Conservation (phyloP, 78 protist species). For the Bigelowiella natans region DNA sequence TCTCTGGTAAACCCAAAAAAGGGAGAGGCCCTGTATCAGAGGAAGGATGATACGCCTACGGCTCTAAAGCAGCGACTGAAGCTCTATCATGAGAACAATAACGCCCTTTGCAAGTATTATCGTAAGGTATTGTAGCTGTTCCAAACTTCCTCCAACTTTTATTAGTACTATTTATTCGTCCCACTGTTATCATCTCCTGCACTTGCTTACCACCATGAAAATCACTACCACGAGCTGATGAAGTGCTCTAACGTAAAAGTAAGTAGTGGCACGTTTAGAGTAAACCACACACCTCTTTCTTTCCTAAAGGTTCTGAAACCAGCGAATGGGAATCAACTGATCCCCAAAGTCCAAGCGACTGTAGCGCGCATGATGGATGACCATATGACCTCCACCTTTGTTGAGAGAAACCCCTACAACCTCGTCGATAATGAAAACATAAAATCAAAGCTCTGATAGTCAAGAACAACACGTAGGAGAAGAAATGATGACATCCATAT, state of each 20-base stretch:
- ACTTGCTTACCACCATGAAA: too few species aligned
- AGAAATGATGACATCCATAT: too few species aligned
- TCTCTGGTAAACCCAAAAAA: too few species aligned
- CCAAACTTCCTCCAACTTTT: too few species aligned
- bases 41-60: neutral
- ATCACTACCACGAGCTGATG: too few species aligned
- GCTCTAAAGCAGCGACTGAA: neutral
- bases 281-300: too few species aligned
- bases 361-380: neutral
- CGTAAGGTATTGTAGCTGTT: neutral
- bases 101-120: neutral
- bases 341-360: neutral
- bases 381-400: neutral
- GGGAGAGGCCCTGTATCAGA: neutral
- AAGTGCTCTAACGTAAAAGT: too few species aligned
- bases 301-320: neutral
- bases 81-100: neutral
- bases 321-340: neutral
- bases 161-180: too few species aligned
- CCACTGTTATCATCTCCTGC: too few species aligned
- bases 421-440: neutral
- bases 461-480: too few species aligned
- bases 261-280: too few species aligned
- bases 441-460: neutral
- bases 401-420: neutral